Evolutionary conservation across 2,329 filamentous ascomycete species (phyloP).

Genomic region (Neurospora sp.): DNA sequence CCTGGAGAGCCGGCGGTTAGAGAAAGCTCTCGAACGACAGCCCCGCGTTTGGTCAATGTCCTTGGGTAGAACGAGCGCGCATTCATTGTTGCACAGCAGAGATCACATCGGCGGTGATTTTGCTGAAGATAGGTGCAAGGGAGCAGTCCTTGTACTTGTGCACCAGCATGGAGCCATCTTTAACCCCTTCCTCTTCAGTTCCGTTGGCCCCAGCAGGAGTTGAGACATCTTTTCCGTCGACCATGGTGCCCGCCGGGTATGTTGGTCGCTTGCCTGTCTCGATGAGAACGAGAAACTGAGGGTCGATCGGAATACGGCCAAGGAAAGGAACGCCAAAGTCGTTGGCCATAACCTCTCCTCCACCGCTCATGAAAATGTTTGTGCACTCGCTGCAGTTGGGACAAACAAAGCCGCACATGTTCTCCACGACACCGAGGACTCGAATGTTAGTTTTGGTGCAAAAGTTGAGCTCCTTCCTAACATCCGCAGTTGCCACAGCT

Average conservation of each 20-base stretch:
- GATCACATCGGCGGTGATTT: constrained; percentile 47
- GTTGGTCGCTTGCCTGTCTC: constrained; percentile 59
- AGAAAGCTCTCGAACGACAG: not conserved
- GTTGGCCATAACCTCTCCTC: constrained; percentile 77
- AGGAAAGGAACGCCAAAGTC: constrained; percentile 80
- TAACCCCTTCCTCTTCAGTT: constrained; percentile 19
- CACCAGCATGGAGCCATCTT: constrained; percentile 41
- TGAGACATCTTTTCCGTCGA: constrained; percentile 47
- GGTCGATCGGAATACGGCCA: constrained; percentile 83
- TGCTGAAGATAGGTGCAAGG: constrained; percentile 56
- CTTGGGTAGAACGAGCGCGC: not conserved
- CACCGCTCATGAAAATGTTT: constrained; percentile 86
- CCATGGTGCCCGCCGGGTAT: constrained; percentile 58
- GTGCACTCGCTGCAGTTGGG: constrained; percentile 75
- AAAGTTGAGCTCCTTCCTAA: constrained; percentile 91
- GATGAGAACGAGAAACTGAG: constrained; percentile 78
- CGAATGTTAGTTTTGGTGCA: constrained; percentile 73
- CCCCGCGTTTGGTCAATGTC: not conserved
- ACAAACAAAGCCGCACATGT: constrained; percentile 91
- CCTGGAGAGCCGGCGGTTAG: not conserved
- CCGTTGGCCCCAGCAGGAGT: constrained; percentile 20
- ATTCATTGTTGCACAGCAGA: constrained; percentile 13
- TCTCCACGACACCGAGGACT: constrained; percentile 86
- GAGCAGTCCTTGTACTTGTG: constrained; percentile 67
- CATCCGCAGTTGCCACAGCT: constrained; percentile 85